Percentiles rank a stretch among this genome's conserved stretches.
phyloP scores from a whole-genome alignment of 2,329 filamentous ascomycete species.

The Aspergillus sp. region DNA sequence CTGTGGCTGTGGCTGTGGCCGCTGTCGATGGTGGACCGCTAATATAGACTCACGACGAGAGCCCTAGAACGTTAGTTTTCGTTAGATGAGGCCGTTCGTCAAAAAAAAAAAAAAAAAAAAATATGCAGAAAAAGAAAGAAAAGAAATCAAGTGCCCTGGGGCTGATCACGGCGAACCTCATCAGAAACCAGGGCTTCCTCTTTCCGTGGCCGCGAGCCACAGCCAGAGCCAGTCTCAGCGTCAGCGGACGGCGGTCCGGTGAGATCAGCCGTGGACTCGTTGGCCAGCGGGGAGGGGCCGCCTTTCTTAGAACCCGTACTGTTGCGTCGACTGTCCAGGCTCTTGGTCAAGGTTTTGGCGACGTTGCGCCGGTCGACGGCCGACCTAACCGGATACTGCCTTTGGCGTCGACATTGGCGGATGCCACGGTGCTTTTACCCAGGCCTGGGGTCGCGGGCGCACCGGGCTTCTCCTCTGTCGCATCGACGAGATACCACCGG shows the following conservation, averaged over 20 bases:
- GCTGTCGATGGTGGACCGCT: neutral
- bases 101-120: conserved; percentile 1
- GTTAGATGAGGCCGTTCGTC: conserved; percentile 1
- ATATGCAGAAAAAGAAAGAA: conserved; percentile 5
- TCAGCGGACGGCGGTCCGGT: conserved; percentile 23
- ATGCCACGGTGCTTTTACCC: conserved; percentile 83
- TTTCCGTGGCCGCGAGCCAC: conserved; percentile 28
- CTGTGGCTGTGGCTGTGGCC: too few species aligned
- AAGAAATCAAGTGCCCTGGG: conserved; percentile 34
- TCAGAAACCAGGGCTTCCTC: conserved; percentile 37
- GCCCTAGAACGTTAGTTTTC: conserved; percentile 10
- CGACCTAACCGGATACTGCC: conserved; percentile 52
- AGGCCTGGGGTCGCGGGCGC: conserved; percentile 88
- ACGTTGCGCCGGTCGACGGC: conserved; percentile 58
- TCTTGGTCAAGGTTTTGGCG: conserved; percentile 73
- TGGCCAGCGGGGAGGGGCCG: conserved; percentile 30
- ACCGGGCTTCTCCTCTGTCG: conserved; percentile 81
- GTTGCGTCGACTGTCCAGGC: conserved; percentile 81
- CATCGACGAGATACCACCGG: conserved; percentile 93
- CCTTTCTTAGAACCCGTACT: conserved; percentile 76
- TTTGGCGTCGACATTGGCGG: conserved; percentile 76
- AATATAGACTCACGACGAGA: conserved; percentile 6
- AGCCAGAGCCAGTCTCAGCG: conserved; percentile 27
- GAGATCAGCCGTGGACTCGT: conserved; percentile 30
- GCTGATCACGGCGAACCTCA: conserved; percentile 42